Evolutionary conservation across 1,139 yeast genomes (phyloP), one percentile per base, ranked within the genome.

Genomic region (Suhomyces ambrosiae): DNA sequence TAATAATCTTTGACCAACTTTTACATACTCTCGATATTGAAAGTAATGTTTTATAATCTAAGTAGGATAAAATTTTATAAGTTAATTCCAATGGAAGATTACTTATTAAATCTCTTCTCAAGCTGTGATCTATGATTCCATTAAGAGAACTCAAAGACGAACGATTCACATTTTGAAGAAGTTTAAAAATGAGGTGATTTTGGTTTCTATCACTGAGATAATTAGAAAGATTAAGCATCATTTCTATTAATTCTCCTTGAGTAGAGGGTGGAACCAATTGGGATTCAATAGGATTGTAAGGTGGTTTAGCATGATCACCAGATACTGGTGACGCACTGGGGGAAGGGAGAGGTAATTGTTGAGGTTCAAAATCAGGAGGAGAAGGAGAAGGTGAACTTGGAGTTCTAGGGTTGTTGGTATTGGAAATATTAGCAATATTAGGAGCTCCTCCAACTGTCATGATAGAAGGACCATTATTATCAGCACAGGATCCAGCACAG

Each of bases 11-110:
- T 46, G 76, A 72, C 97, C 97, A 92, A 37, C 67, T 67, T 35
- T 69, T 73, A 42, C 86, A 85, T 1, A 89, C 96, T 42, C 71
- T 67, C 2, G 88, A 66, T 4, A 85, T 76, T 5, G 76, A 71
- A 31, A 82, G 68, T 27, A 92, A 68, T 3, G 94, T 79, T 37
- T 67, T 59, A 47, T 77, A 75, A 52, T 87, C 94, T 36, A 92
- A 67, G 41, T 77, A 74, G 2, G 76, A 65, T 37, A 94, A 67
- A n/a, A 92, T 79, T 35, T 80, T 75, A 50, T 77, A 68, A 1
- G 89, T 63, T n/a, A 92, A 69, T 56, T 92, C 97, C 3, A 78
- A 56, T 0, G 99, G 98, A 17, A 92, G 63, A 38, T 75, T 68
- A 15, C 80, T 61, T 10, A 92, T 60, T 30, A 92, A 64, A 55